Conservation (phyloP, 2,329 filamentous ascomycete species). For the Aspergillus oerlinghausenensis region DNA sequence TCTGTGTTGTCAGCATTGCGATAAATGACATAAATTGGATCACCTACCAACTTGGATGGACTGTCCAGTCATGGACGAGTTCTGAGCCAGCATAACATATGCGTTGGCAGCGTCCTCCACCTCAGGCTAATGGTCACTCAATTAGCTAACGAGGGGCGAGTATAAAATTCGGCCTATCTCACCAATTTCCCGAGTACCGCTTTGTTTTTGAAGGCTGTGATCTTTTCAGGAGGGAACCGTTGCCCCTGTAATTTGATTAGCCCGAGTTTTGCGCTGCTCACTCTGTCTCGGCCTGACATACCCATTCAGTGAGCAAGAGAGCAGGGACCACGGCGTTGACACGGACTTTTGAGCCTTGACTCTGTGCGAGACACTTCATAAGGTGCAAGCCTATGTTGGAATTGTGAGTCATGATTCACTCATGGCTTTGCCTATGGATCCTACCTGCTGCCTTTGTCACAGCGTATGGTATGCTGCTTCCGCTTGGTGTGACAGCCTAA, state of each 20-base stretch:
- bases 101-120: conserved; percentile 41
- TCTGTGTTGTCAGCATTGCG: conserved; percentile 22
- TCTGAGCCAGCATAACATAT: conserved; percentile 40
- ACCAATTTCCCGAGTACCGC: conserved; percentile 58
- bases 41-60: conserved; percentile 40
- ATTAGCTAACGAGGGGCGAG: conserved; percentile 5
- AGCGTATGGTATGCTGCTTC: conserved; percentile 64
- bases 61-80: conserved; percentile 45
- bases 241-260: conserved; percentile 42
- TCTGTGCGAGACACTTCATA: conserved; percentile 60
- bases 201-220: conserved; percentile 50
- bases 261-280: not conserved
- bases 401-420: conserved; percentile 1
- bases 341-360: conserved; percentile 58
- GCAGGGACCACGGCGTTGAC: conserved; percentile 63
- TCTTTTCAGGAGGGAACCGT: conserved; percentile 54
- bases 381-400: conserved; percentile 52
- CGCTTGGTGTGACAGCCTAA: conserved; percentile 47
- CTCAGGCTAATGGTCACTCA: conserved; percentile 26
- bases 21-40: not conserved
- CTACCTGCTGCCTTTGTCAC: conserved; percentile 70
- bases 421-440: conserved; percentile 6
- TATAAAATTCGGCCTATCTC: conserved; percentile 16
- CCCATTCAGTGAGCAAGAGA: conserved; percentile 65
- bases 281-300: conserved; percentile 19